Percentiles rank a stretch among this genome's conserved stretches.
Conservation (phyloP, 192 early-diverging fungal species). For the Coemansia sp. region DNA sequence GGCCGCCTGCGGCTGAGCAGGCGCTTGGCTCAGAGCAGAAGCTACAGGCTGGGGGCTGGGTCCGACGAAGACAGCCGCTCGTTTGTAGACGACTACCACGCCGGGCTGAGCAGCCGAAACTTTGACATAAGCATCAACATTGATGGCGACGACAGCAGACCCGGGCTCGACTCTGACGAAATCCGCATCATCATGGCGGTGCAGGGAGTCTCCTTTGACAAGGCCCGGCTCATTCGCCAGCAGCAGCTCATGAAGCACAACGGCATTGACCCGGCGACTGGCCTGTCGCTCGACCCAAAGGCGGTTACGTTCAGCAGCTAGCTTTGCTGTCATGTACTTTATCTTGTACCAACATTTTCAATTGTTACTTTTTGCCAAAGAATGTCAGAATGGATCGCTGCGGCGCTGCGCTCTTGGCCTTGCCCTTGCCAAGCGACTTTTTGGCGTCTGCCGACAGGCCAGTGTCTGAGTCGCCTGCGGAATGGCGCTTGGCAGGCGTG, state of each 20-base stretch:
- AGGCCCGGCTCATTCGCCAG: conserved; percentile 48
- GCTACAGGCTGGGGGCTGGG: conserved; percentile 13
- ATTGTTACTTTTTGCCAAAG: conserved; percentile 38
- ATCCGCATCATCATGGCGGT: conserved; percentile 46
- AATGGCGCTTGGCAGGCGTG: conserved; percentile 3
- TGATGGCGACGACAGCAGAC: conserved; percentile 32
- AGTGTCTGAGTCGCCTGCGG: neutral
- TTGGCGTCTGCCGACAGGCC: neutral
- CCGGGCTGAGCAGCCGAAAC: conserved; percentile 41
- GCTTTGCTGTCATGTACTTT: neutral
- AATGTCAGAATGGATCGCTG: conserved; percentile 44
- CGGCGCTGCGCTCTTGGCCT: conserved; percentile 19
- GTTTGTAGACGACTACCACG: conserved; percentile 41
- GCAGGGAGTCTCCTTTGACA: conserved; percentile 47
- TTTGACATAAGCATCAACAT: conserved; percentile 52
- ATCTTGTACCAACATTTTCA: neutral
- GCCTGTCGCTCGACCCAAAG: conserved; percentile 49
- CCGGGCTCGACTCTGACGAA: conserved; percentile 46
- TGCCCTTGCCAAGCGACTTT: conserved; percentile 3
- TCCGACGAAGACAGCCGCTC: conserved; percentile 13
- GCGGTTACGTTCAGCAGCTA: conserved; percentile 39
- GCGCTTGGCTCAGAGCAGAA: conserved; percentile 19
- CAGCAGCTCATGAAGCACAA: conserved; percentile 43
- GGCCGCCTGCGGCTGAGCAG: conserved; percentile 29
- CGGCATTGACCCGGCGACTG: conserved; percentile 44